Base-by-base conservation (phyloP, 2,329 filamentous ascomycete species). In the Beauveria asiatica region DNA sequence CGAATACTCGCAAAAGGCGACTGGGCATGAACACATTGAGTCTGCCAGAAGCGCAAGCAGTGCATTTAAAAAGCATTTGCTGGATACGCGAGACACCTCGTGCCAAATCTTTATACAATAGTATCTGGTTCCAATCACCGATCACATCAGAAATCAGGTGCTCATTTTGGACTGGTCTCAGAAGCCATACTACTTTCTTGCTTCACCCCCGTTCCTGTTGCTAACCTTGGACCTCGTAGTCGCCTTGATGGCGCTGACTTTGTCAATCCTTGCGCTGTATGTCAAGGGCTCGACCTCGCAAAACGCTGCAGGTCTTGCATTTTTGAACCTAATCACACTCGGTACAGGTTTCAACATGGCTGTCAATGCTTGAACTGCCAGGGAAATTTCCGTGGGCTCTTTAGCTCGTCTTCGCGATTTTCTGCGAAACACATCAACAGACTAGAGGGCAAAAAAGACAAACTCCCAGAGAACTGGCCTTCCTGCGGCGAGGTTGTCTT, bases 161-260 rank as follows among this genome's bases (percentile, higher is more conserved):
- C n/a, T n/a, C n/a, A n/a, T 33, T 5, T 8, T 60, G 8, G 59
- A 60, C 16, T 16, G 33, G 16, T 56, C 59, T 4, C 59, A 60
- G 16, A 60, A 60, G 33, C 51, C 52, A 2, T 56, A 50, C 27
- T 60, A 56, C 7, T 19, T 11, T 17, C 6, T 59, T 7, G 16
- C 48, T 17, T 39, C 42, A 6, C 48, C 54, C 3, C 10, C n/a
- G 1, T 48, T 44, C 8, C 17, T 59, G 27, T 6, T 1, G 3
- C 7, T 59, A 9, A n/a, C 39, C 2, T 5, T 59, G 30, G 57
- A 59, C 10, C 13, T 54, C 5, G 7, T 54, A n/a, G 19, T 51
- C 5, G 7, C 30, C 7, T 2, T 54, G n/a, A 33, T 59, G 39
- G 49, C 57, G 3, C 6, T 53, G 4, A 6, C 21, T 27, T 21